Evolutionary conservation across 2,329 filamentous ascomycete genomes (phyloP), one percentile per base, ranked within the genome.

Genomic region (Aspergillus uvarum): DNA sequence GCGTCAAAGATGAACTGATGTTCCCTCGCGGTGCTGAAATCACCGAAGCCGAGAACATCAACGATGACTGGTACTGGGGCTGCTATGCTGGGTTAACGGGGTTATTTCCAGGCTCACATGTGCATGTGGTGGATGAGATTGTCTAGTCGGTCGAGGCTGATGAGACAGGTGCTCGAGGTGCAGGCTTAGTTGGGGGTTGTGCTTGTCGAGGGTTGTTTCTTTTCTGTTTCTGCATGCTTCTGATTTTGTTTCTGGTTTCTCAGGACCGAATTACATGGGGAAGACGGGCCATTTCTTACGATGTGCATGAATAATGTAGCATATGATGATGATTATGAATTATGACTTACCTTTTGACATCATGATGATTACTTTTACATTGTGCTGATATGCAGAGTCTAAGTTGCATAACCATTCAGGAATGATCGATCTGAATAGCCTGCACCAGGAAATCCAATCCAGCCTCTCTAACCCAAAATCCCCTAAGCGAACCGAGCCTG

Each of bases 11-110:
- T 71, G 94, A 98, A 77, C 77, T 98, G 47, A 76, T 88, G 63
- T 97, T 98, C 67, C 94, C 94, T 0, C 87, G 87, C 54, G 88
- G 90, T 10, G 92, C 93, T 0, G 90, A 95, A 74, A 85, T 98
- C 14, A 83, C 83, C 6, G 94, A 98, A 78, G 86, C 89, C 42
- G 89, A 94, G 72, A 90, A 95, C 74, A 86, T 96, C 51, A 96
- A 96, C 73, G 90, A 89, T 19, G 92, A 96, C 73, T 98, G 93
- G 93, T 92, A 85, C 70, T 89, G 89, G 78, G 94, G 94, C 0
- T 87, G 87, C 29, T 97, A 96, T 80, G 92, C 92, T 77, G 92
- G 92, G 0, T 80, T 78, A 24, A 87, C 86, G 67, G 93, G 92
- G 0, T 69, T 97, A 65, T 96, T 97, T 71, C 93, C 93, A 4